Conservation (phyloP, 805 yeast genomes). For the Phaffomyces opuntiae region DNA sequence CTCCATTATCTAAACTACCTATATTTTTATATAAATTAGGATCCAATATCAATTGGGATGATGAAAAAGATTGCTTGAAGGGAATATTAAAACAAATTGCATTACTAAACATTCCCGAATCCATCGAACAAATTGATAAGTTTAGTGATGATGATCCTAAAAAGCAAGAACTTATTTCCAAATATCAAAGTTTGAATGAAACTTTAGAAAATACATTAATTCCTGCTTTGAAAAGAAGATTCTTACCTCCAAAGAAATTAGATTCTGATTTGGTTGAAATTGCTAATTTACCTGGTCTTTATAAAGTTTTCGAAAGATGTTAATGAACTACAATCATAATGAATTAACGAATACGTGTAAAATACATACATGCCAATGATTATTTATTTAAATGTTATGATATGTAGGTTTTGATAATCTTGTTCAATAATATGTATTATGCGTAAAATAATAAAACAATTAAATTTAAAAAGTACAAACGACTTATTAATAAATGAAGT, state of each 20-base stretch:
- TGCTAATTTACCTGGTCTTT: constrained; percentile 87
- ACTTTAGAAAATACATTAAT: constrained; percentile 53
- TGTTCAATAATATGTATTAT: no score
- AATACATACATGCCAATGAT: no score
- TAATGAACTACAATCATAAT: constrained; percentile 18
- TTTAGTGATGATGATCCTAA: constrained; percentile 16
- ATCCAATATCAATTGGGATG: constrained; percentile 50
- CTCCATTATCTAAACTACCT: constrained; percentile 58
- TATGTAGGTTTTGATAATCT: no score
- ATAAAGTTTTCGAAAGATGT: constrained; percentile 90
- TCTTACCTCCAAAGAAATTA: constrained; percentile 56
- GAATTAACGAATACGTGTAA: not conserved
- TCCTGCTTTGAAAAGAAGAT: constrained; percentile 54
- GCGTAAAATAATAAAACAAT: no score
- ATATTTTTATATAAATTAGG: constrained; percentile 59
- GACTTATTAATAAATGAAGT: no score
- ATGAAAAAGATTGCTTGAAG: constrained; percentile 62
- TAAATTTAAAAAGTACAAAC: no score
- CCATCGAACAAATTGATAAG: constrained; percentile 27
- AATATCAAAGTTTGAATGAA: constrained; percentile 27
- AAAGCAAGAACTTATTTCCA: constrained; percentile 20
- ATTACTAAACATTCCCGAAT: constrained; percentile 62
- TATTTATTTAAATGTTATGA: no score
- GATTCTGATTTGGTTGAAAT: constrained; percentile 62
- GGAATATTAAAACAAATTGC: constrained; percentile 67